Percentiles rank a stretch among this genome's conserved stretches.
Conservation (phyloP, 108 stramenopile genomes). For the Hondaea fermentalgiana region DNA sequence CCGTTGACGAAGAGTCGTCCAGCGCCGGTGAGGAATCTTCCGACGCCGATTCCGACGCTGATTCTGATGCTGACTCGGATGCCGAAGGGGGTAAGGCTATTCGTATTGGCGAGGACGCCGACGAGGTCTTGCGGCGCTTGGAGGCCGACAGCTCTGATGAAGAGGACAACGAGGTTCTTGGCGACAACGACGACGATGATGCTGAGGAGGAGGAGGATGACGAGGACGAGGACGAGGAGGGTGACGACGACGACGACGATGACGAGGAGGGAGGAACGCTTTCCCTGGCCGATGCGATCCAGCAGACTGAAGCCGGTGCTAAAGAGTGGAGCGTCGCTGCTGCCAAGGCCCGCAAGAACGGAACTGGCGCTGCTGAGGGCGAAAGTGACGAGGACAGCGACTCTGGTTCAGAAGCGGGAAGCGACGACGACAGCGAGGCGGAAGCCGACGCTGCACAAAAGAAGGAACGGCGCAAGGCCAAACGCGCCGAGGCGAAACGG, state of each 20-base stretch:
- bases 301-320: background rate
- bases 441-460: background rate
- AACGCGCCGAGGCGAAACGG: background rate
- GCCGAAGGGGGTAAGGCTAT: background rate
- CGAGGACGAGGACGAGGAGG: background rate
- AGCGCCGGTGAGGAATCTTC: background rate
- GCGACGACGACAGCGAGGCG: background rate
- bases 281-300: background rate
- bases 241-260: background rate
- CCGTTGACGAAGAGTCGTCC: background rate
- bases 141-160: conserved; percentile 11
- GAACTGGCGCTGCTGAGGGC: background rate
- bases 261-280: background rate
- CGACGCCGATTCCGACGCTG: background rate
- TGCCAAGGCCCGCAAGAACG: background rate
- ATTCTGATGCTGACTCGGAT: conserved; percentile 14
- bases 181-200: conserved; percentile 25
- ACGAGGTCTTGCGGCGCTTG: background rate
- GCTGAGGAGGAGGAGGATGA: conserved; percentile 1
- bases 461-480: conserved; percentile 8
- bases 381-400: background rate
- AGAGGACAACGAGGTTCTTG: conserved; percentile 23
- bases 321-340: background rate
- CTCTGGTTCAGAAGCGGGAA: background rate
- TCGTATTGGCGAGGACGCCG: background rate